A percentile compares a stretch with the other conserved stretches of the same genome.
Conservation (phyloP, 352 stramenopile species). For the Globisporangium okanoganense region DNA sequence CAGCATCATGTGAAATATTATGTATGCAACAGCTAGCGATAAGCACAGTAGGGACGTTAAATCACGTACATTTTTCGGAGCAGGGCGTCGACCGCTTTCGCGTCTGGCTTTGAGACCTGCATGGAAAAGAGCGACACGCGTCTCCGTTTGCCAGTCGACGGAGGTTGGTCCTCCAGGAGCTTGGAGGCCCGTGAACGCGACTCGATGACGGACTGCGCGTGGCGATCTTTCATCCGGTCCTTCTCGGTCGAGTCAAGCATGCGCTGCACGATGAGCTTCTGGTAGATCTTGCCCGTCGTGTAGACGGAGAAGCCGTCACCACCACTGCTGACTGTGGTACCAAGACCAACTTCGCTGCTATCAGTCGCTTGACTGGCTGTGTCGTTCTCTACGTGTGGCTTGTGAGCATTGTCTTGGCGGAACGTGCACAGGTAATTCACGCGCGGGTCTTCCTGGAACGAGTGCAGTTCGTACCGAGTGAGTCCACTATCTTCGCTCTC, state of each 20-base stretch:
- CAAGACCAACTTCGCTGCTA: too few species aligned
- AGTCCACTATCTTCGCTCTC: conserved; percentile 14
- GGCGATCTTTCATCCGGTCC: conserved; percentile 76
- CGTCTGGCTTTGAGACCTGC: conserved; percentile 13
- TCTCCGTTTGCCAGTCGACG: conserved; percentile 1
- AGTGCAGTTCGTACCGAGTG: conserved; percentile 71
- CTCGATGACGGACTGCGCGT: conserved; percentile 66
- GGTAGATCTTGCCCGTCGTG: conserved; percentile 56
- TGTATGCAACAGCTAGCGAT: too few species aligned
- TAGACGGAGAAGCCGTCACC: conserved; percentile 50
- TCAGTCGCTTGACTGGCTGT: neutral
- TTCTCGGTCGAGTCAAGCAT: conserved; percentile 75
- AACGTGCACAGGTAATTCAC: conserved; percentile 73
- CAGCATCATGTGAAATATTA: neutral
- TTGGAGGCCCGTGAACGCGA: conserved; percentile 71
- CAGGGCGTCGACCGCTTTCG: neutral
- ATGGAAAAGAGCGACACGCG: conserved; percentile 12
- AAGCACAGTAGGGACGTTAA: too few species aligned
- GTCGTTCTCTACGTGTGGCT: neutral
- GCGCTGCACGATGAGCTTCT: conserved; percentile 81
- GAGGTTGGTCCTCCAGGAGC: conserved; percentile 32
- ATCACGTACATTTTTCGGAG: conserved; percentile 6
- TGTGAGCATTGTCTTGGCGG: conserved; percentile 1
- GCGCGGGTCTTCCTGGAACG: conserved; percentile 61
- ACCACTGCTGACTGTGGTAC: neutral